Base-by-base conservation (phyloP, 371 early-diverging fungal genomes). In the Globomyces sp. region DNA sequence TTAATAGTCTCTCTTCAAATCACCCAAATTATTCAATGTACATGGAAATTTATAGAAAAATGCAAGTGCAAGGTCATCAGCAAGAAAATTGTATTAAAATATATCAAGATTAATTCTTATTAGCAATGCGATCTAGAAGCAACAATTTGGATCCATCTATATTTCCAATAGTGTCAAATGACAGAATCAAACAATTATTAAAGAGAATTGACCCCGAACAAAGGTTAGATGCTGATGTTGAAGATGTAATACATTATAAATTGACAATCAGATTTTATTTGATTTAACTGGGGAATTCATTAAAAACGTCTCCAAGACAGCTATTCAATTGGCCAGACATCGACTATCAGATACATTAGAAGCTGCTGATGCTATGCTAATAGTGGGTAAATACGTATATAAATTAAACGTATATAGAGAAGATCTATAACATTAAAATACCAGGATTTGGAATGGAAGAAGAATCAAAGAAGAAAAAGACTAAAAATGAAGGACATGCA, bases 371-470 rank as follows among this genome's bases (percentile, higher is more conserved):
- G 61, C 44, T 36, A 40, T 42, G 13, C 34, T 60, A 44, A 44
- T 60, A 42, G 61, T 50, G 36, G 49, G 49, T 34, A 49, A 49
- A 34, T 11, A 34, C 11, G 49, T 49, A n/a, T 1, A 34, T 49
- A n/a, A 49, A 49, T 11, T n/a, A n/a, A n/a, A 49, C 11, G 49
- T 11, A n/a, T 34, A 34, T 49, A 49, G 61, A 60, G 37, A 60
- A 60, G 61, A 60, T 42, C 41, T 60, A 48, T 44, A 60, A 60
- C 34, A 60, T 60, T 44, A 60, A 41, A 49, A 41, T 60, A 37
- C 61, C 61, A 11, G 61, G 61, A 24, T 60, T 60, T 44, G 61
- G 61, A 46, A 44, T 60, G 4, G 61, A 60, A 34, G 61, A 49
- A 13, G 36, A 49, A 60, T 36, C 39, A 44, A 13, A 44, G 45